These are phyloP conservation scores for Centrapalus pauciflorus DNA, from an alignment of 129 eudicot genomes.

Conservation along the genomic window DNA sequence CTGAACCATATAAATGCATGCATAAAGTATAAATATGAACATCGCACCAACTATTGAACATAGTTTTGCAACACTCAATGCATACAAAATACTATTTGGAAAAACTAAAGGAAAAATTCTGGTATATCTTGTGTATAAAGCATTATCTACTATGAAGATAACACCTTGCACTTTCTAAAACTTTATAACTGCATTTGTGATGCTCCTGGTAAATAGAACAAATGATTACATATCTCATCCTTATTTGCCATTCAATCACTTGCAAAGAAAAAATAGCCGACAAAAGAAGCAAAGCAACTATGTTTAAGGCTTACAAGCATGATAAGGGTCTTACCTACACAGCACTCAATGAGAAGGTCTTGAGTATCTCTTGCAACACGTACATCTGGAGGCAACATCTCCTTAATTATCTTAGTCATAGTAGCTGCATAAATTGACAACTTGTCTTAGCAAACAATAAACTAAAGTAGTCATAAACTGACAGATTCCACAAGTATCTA, in stretches of 20 bases:
- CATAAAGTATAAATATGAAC: background rate
- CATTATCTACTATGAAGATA: background rate
- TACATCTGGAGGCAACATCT: conserved; percentile 96
- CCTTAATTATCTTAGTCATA: conserved; percentile 94
- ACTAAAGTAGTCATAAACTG: background rate
- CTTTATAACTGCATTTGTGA: background rate
- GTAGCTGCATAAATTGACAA: conserved; percentile 53
- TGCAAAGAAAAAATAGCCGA: background rate
- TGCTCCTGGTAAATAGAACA: background rate
- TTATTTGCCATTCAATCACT: background rate
- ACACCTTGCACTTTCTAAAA: background rate
- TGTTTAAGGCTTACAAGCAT: background rate
- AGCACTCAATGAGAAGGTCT: conserved; percentile 88
- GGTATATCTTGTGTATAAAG: background rate
- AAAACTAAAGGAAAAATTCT: background rate
- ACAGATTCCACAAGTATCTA: background rate
- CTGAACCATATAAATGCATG: background rate
- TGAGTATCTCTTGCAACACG: conserved; percentile 98
- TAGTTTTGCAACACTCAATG: no score
- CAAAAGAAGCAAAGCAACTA: background rate
- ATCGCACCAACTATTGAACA: no score
- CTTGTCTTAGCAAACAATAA: conserved; percentile 8
- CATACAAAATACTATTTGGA: no score
- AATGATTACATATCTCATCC: no score
- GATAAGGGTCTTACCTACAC: conserved; percentile 59